phyloP scores from a whole-genome alignment of 306 rosid species.

The Citrullus colocynthis region DNA sequence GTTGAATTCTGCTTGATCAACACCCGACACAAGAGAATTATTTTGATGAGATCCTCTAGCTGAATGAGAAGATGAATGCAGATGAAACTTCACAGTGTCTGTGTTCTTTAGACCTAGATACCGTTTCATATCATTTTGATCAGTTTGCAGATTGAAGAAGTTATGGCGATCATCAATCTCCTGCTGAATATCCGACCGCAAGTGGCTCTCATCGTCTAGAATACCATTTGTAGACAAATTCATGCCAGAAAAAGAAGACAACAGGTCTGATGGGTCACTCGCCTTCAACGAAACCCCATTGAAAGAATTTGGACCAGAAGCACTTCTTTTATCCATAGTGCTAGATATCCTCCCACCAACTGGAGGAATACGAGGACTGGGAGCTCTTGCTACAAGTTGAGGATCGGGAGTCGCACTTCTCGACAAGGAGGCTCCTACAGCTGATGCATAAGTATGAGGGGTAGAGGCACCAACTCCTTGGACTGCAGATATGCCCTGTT shows the following conservation, averaged over 20 bases:
- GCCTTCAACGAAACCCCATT: slow-evolving; percentile 36
- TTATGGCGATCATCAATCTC: slow-evolving; percentile 43
- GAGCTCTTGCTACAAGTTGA: slow-evolving; percentile 64
- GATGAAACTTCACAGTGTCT: slow-evolving; percentile 47
- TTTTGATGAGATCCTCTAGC: slow-evolving; percentile 36
- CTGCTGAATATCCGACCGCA: slow-evolving; percentile 46
- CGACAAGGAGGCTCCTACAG: slow-evolving; percentile 66
- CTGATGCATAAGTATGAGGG: slow-evolving; percentile 79
- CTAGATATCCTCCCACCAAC: slow-evolving; percentile 60
- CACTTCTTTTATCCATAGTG: slow-evolving; percentile 50
- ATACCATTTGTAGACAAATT: slow-evolving; percentile 44
- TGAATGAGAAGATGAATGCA: slow-evolving; percentile 28
- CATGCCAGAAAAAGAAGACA: slow-evolving; percentile 71
- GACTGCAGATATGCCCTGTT: slow-evolving; percentile 42
- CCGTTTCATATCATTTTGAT: slow-evolving; percentile 45
- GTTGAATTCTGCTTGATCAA: slow-evolving; percentile 37
- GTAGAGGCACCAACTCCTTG: slow-evolving; percentile 36
- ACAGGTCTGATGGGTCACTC: slow-evolving; percentile 57
- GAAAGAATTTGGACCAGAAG: slow-evolving; percentile 33
- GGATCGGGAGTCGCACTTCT: slow-evolving; percentile 90
- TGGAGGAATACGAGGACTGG: slow-evolving; percentile 75
- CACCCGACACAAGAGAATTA: slow-evolving; percentile 25
- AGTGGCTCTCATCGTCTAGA: slow-evolving; percentile 41
- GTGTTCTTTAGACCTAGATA: slow-evolving; percentile 46
- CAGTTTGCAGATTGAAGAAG: slow-evolving; percentile 57